Evolutionary conservation across 2,329 filamentous ascomycete genomes (phyloP).

Genomic region (Berkeleyomyces basicola): DNA sequence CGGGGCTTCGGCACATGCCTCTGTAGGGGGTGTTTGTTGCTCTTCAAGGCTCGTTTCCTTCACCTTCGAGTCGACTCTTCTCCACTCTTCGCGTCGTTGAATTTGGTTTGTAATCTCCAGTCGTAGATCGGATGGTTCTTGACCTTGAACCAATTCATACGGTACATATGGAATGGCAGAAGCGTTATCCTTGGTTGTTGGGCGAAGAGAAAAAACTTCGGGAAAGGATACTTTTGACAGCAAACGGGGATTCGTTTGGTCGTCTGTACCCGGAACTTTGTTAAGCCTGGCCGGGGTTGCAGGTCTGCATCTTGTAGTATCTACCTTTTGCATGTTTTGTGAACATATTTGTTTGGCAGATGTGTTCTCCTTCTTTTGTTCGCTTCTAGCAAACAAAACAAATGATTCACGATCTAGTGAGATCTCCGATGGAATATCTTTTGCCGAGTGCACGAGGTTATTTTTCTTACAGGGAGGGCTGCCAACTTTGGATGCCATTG

Average conservation of each 20-base stretch:
- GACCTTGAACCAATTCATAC: not conserved
- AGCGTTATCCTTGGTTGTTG: not conserved
- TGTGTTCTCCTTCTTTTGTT: not conserved
- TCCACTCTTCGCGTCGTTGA: constrained; percentile 2
- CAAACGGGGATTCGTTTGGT: no score
- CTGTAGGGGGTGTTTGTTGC: not conserved
- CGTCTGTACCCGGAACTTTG: no score
- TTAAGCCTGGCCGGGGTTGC: not conserved
- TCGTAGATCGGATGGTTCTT: not conserved
- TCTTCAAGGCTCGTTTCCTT: not conserved
- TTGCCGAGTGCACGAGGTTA: not conserved
- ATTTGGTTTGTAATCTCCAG: constrained; percentile 4
- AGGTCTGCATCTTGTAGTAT: not conserved
- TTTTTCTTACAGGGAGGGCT: not conserved
- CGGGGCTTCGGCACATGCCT: not conserved
- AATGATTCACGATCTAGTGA: not conserved
- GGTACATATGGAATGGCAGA: not conserved
- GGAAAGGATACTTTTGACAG: not conserved
- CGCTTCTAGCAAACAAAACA: not conserved
- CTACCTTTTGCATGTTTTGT: not conserved
- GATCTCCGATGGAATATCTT: not conserved
- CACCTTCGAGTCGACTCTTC: not conserved
- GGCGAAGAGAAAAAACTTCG: not conserved
- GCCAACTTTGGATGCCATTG: not conserved
- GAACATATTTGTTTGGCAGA: no score